phyloP scores from a whole-genome alignment of 306 rosid species.

The Calophaca sinica region DNA sequence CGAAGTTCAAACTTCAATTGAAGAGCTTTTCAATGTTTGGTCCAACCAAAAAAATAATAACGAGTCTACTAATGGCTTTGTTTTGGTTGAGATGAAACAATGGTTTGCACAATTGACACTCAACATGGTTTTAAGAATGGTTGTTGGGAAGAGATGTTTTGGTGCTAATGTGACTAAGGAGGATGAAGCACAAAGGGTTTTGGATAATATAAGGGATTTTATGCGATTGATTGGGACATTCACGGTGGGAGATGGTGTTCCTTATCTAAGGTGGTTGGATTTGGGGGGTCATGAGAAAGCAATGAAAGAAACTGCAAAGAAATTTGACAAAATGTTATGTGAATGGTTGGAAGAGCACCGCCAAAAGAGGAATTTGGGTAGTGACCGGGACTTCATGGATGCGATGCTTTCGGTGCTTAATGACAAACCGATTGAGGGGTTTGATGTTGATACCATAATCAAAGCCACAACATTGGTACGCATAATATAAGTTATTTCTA shows the following conservation, averaged over 20 bases:
- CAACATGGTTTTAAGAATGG: constrained; percentile 34
- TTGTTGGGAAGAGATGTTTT: constrained; percentile 44
- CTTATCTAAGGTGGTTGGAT: constrained; percentile 45
- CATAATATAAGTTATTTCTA: not conserved
- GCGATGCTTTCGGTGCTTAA: constrained; percentile 36
- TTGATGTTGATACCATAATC: constrained; percentile 38
- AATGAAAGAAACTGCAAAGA: constrained; percentile 42
- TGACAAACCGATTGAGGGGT: not conserved
- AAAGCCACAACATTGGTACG: constrained; percentile 47
- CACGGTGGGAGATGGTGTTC: constrained; percentile 42
- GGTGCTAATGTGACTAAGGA: not conserved
- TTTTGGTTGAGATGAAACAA: constrained; percentile 39
- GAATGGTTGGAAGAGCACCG: constrained; percentile 52
- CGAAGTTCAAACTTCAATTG: constrained; percentile 30
- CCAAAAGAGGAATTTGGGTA: constrained; percentile 10
- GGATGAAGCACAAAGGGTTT: constrained; percentile 11
- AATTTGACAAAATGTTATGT: constrained; percentile 37
- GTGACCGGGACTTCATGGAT: constrained; percentile 42
- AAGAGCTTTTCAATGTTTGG: constrained; percentile 13
- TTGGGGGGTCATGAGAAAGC: constrained; percentile 48
- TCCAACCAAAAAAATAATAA: not conserved
- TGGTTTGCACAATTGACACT: constrained; percentile 38
- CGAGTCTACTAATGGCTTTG: not conserved
- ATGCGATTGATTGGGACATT: constrained; percentile 37
- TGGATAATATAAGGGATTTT: constrained; percentile 27